Base-by-base conservation (phyloP, 768 basidiomycete species). In the Mrakia hoshinonis region DNA sequence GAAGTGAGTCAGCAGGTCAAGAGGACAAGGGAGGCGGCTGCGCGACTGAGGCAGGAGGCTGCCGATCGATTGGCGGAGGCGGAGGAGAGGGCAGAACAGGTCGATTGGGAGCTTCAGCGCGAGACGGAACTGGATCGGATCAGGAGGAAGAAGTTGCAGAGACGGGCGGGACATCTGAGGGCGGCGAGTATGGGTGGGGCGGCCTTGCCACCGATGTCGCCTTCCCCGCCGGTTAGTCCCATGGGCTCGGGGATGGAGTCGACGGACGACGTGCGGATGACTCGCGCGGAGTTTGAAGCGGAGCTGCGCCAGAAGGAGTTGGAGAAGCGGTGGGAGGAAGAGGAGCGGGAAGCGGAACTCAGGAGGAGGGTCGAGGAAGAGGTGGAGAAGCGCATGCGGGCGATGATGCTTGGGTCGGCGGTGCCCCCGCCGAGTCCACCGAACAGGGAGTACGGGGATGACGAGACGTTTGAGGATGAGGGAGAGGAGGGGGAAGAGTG, bases 61-160 rank as follows among this genome's bases (percentile, higher is more conserved):
- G 55, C 55, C 29, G 70, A 52, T 34, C 12, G 13, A 15, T 36
- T 38, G 24, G 48, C 54, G 13, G 52, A 6, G 51, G 46, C n/a
- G 2, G 36, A 65, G 26, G 62, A 49, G 29, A 29, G 34, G 24
- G 63, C 43, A 24, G 55, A 54, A 51, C 63, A 72, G 47, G 48
- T 54, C 31, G 63, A 62, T 22, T 72, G 70, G 70, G 65, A 72
- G 26, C 51, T 43, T 22, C 64, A 65, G 10, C 43, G 70, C 4
- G 65, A 72, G 29, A 65, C 64, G 24, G 70, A 72, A 47, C 70
- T 72, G 18, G 58, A 60, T 34, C 47, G 64, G 43, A 72, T 67
- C 26, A 36, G 55, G 26, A 24, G 55, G 29, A 48, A 52, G 34
- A 61, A 66, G 55, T 51, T 66, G 38, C 58, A 60, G 10, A 39